phyloP scores from a whole-genome alignment of 192 early-diverging fungal genomes.

The Entomortierella parvispora region DNA sequence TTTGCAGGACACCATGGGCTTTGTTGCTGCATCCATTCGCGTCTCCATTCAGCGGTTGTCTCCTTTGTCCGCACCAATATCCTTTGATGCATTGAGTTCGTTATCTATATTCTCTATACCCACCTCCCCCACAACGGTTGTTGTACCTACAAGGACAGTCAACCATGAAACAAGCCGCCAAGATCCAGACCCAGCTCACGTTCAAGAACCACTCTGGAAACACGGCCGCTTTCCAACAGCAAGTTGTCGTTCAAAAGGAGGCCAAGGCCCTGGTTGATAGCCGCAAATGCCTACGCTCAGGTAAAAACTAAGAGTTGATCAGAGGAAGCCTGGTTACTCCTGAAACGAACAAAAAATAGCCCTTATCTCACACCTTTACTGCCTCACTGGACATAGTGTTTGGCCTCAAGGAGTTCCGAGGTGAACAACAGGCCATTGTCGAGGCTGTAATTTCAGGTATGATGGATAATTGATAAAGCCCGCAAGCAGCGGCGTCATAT shows the following conservation, averaged over 20 bases:
- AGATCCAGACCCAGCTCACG: conserved; percentile 24
- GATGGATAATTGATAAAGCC: background rate
- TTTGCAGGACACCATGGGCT: no score
- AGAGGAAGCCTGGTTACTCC: background rate
- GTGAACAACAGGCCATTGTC: conserved; percentile 25
- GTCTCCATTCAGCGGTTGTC: no score
- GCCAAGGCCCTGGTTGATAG: conserved; percentile 9
- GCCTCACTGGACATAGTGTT: conserved; percentile 7
- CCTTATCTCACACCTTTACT: no score
- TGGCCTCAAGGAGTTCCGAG: conserved; percentile 31
- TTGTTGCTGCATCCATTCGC: no score
- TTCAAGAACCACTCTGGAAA: conserved; percentile 41
- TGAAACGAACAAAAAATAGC: background rate
- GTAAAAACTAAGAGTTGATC: conserved; percentile 1
- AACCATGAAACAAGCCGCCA: background rate
- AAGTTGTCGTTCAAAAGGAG: conserved; percentile 2
- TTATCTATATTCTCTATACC: no score
- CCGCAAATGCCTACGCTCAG: conserved; percentile 27
- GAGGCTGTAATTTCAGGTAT: conserved; percentile 28
- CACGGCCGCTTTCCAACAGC: conserved; percentile 7
- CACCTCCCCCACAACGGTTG: background rate
- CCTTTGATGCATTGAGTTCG: no score
- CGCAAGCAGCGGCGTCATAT: background rate
- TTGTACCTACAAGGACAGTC: no score
- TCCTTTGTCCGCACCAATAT: no score